Conservation (phyloP, 2,329 filamentous ascomycete genomes). For the Xylaria hypoxylon region DNA sequence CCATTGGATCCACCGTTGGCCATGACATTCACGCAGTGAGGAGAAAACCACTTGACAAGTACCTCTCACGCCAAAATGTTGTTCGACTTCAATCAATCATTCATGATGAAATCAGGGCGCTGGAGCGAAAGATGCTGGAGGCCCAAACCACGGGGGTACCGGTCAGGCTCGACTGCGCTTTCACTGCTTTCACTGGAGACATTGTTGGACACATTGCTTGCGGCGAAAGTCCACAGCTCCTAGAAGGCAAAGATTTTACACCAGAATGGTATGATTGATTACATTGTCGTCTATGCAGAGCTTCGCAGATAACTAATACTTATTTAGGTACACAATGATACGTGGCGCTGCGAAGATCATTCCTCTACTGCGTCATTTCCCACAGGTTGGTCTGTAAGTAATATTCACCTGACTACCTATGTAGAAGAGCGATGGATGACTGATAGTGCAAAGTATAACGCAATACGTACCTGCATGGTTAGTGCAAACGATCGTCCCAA, state of each 20-base stretch:
- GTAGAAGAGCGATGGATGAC: neutral
- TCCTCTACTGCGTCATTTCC: conserved; percentile 20
- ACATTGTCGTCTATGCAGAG: neutral
- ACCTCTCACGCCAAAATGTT: conserved; percentile 26
- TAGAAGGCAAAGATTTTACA: conserved; percentile 28
- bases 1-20: conserved; percentile 13
- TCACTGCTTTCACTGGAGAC: conserved; percentile 29
- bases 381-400: conserved; percentile 21
- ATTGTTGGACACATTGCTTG: conserved; percentile 32
- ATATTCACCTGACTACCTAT: neutral
- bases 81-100: conserved; percentile 23
- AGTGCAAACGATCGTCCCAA: conserved; percentile 7
- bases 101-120: conserved; percentile 30
- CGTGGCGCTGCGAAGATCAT: conserved; percentile 22
- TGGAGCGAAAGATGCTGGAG: conserved; percentile 20
- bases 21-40: conserved; percentile 31
- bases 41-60: conserved; percentile 34
- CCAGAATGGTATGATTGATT: conserved; percentile 30
- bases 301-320: neutral
- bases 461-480: conserved; percentile 16
- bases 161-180: conserved; percentile 25
- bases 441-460: neutral
- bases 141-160: neutral
- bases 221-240: conserved; percentile 29
- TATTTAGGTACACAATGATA: conserved; percentile 12